phyloP scores from a whole-genome alignment of 2,329 filamentous ascomycete genomes.

The Chaetomium sp. region DNA sequence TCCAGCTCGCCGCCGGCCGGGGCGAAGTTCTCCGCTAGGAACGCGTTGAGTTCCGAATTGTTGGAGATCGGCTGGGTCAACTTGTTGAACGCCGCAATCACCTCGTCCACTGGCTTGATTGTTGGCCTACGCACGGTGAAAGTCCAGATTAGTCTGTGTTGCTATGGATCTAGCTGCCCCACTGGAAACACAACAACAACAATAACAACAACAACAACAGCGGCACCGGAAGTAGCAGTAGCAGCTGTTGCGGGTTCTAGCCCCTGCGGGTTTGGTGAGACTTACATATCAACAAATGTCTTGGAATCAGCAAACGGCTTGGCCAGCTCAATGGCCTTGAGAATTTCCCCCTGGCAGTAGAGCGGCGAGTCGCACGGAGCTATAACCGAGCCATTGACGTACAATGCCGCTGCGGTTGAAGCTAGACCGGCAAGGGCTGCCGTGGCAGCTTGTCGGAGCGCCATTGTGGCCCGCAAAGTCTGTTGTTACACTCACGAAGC shows the following conservation, averaged over 20 bases:
- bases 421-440: slow-evolving; percentile 26
- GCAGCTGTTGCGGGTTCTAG: background rate
- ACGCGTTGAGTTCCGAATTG: slow-evolving; percentile 54
- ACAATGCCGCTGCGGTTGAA: slow-evolving; percentile 40
- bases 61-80: slow-evolving; percentile 56
- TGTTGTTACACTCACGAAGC: too few relatives aligned
- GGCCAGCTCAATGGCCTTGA: slow-evolving; percentile 57
- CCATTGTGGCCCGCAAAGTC: slow-evolving; percentile 8
- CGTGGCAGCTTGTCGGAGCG: slow-evolving; percentile 16
- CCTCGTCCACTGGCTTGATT: slow-evolving; percentile 50
- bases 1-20: slow-evolving; percentile 57
- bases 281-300: slow-evolving; percentile 64
- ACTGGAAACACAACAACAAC: too few relatives aligned
- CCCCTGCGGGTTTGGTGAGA: slow-evolving; percentile 7
- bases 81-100: slow-evolving; percentile 53
- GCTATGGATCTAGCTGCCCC: background rate
- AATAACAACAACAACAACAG: too few relatives aligned
- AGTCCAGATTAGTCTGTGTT: slow-evolving; percentile 18
- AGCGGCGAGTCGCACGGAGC: slow-evolving; percentile 62
- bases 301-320: slow-evolving; percentile 61
- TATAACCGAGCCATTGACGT: slow-evolving; percentile 52
- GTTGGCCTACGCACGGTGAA: slow-evolving; percentile 43
- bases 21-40: slow-evolving; percentile 57
- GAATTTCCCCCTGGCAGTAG: slow-evolving; percentile 60
- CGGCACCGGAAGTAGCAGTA: too few relatives aligned